Evolutionary conservation across 257 asterid genomes (phyloP).

Genomic region (Primulina eburnea): DNA sequence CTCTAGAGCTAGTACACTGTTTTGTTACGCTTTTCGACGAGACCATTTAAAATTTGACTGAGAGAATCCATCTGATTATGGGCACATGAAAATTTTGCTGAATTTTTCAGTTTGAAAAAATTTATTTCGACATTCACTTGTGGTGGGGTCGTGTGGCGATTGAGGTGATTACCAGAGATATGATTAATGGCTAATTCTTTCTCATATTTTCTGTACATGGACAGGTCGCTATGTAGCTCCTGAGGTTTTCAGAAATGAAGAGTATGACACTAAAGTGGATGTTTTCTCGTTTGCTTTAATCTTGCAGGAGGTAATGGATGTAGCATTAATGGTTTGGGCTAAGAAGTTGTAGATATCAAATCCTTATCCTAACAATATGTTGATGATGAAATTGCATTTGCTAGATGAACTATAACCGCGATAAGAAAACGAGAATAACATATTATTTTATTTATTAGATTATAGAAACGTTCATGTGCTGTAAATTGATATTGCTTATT

Average conservation of each 20-base stretch:
- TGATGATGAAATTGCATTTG: no score
- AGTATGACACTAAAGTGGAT: slow-evolving; percentile 79
- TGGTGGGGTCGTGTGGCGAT: no score
- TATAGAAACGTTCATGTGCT: no score
- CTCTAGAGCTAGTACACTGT: slow-evolving; percentile 6
- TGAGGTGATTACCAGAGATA: background rate
- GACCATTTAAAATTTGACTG: no score
- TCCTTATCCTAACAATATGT: background rate
- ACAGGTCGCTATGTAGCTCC: slow-evolving; percentile 87
- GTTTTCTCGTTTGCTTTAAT: slow-evolving; percentile 88
- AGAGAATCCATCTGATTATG: background rate
- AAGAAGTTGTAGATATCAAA: background rate
- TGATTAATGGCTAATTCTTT: slow-evolving; percentile 15
- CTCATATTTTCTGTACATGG: slow-evolving; percentile 12
- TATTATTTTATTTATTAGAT: no score
- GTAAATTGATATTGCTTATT: no score
- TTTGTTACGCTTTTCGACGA: background rate
- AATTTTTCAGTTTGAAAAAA: no score
- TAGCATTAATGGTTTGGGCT: slow-evolving; percentile 1
- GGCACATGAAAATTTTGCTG: background rate
- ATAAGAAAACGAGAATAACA: no score
- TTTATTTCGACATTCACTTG: no score
- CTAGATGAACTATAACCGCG: no score
- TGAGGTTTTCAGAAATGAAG: slow-evolving; percentile 80
- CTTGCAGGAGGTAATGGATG: slow-evolving; percentile 63